Evolutionary conservation across 139 green algal genomes (phyloP).

Genomic region (Picochlorum sp.): DNA sequence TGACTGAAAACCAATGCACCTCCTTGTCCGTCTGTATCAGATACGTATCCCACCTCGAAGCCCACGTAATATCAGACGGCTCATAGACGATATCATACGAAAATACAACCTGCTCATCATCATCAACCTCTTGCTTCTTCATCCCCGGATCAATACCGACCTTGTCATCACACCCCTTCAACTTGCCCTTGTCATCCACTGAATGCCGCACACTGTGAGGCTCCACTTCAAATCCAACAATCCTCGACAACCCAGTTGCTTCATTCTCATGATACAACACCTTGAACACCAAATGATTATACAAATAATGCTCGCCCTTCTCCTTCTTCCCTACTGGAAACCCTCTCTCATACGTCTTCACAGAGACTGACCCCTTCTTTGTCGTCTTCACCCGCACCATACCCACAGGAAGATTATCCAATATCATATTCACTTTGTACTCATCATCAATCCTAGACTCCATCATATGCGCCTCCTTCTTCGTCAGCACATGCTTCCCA

Average conservation of each 20-base stretch:
- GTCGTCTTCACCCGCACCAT: slow-evolving; percentile 79
- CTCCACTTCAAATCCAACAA: slow-evolving; percentile 98
- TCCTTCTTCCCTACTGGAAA: slow-evolving; percentile 87
- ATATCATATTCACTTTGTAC: slow-evolving; percentile 98
- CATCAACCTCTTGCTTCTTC: slow-evolving; percentile 64
- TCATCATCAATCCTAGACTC: slow-evolving; percentile 81
- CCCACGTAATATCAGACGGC: slow-evolving; percentile 84
- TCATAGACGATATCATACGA: slow-evolving; percentile 85
- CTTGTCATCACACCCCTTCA: slow-evolving; percentile 45
- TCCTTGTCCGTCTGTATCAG: slow-evolving; percentile 91
- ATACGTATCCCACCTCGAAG: slow-evolving; percentile 97
- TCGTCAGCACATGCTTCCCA: slow-evolving; percentile 62
- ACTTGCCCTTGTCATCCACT: slow-evolving; percentile 62
- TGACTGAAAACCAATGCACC: slow-evolving; percentile 99
- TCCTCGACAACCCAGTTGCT: slow-evolving; percentile 67
- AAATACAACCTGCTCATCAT: slow-evolving; percentile 89
- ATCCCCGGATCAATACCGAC: slow-evolving; percentile 58
- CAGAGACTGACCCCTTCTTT: slow-evolving; percentile 42
- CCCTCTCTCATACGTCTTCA: slow-evolving; percentile 94
- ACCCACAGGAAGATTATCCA: slow-evolving; percentile 97
- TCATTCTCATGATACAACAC: slow-evolving; percentile 92
- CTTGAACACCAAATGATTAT: slow-evolving; percentile 97
- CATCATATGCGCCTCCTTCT: slow-evolving; percentile 72
- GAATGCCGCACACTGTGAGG: slow-evolving; percentile 75
- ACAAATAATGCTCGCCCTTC: slow-evolving; percentile 68